Base-by-base conservation (phyloP, 1,284 basidiomycete species). In the Cystobasidium sp. region DNA sequence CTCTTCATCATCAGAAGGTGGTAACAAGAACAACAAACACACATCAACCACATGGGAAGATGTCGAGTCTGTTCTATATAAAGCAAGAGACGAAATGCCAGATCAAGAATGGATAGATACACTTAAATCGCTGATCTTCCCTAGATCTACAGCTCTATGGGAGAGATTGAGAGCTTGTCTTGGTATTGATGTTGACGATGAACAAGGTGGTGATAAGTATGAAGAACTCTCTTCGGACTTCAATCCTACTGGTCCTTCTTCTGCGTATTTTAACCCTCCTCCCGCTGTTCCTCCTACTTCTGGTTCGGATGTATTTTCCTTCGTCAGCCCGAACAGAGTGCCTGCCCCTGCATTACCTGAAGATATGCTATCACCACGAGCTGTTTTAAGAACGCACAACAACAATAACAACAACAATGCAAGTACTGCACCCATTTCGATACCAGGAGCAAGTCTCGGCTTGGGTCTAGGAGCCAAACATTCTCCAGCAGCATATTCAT, bases 31-130 rank as follows among this genome's bases (percentile, higher is more conserved):
- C 20, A 37, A 63, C 61, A 47, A 63, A 20, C 46, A 46, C n/a
- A 63, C 14, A 44, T 39, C 31, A 31, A 31, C n/a, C 10, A 55
- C 22, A n/a, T 73, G 70, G 70, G 12, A 43, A 8, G 70, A 65
- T 20, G 24, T 73, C 16, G 31, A 56, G 22, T 14, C 62, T 6
- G 43, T 64, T 10, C 41, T 73, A 10, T 47, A 55, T 22, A 65
- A 44, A 41, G 41, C 70, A 6, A 47, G 70, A n/a, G 51, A 65
- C 20, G 62, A 65, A 22, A 39, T 73, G 12, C 22, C 46, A 18
- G 70, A 73, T 37, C 70, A 73, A 44, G 70, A 73, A 43, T 73
- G 70, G 70, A 73, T 73, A n/a, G 70, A 73, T 37, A 47, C n/a
- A 22, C 70, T 73, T 12, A 73, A 73, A 66, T 24, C 51, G 0